Evolutionary conservation across 2,329 filamentous ascomycete species (phyloP).

Genomic region (Fusarium sp.): DNA sequence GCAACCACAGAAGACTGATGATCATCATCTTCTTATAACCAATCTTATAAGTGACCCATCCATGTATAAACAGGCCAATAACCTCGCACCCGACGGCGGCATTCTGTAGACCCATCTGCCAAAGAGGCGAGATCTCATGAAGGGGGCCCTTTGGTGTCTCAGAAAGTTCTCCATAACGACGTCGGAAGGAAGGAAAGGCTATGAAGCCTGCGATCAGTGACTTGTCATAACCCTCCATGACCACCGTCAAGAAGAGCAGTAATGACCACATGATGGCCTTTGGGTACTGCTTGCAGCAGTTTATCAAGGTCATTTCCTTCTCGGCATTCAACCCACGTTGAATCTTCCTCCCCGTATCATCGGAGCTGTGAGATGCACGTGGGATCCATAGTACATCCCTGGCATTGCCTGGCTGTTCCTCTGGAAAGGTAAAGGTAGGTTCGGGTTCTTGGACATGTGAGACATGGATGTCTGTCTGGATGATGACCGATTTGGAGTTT

Average conservation of each 20-base stretch:
- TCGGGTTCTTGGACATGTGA: constrained; percentile 18
- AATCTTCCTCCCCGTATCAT: constrained; percentile 34
- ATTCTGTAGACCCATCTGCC: constrained; percentile 41
- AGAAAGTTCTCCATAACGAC: constrained; percentile 45
- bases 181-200: constrained; percentile 37
- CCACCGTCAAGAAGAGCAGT: constrained; percentile 39
- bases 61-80: constrained; percentile 56
- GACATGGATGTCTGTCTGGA: constrained; percentile 30
- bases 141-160: constrained; percentile 41
- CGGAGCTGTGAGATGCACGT: constrained; percentile 33
- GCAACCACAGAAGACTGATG: constrained; percentile 49
- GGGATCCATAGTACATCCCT: constrained; percentile 37
- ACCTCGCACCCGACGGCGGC: constrained; percentile 37
- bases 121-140: constrained; percentile 47
- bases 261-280: constrained; percentile 42
- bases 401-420: constrained; percentile 26
- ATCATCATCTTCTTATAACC: constrained; percentile 56
- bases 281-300: constrained; percentile 37
- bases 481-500: constrained; percentile 25
- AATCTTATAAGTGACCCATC: constrained; percentile 53
- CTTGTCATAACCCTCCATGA: constrained; percentile 45
- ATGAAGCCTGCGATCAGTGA: constrained; percentile 37
- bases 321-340: constrained; percentile 33
- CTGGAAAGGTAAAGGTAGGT: constrained; percentile 22
- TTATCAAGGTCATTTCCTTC: constrained; percentile 34